Conservation (phyloP, 2,329 filamentous ascomycete species). For the Neophaeococcomyces aloes region DNA sequence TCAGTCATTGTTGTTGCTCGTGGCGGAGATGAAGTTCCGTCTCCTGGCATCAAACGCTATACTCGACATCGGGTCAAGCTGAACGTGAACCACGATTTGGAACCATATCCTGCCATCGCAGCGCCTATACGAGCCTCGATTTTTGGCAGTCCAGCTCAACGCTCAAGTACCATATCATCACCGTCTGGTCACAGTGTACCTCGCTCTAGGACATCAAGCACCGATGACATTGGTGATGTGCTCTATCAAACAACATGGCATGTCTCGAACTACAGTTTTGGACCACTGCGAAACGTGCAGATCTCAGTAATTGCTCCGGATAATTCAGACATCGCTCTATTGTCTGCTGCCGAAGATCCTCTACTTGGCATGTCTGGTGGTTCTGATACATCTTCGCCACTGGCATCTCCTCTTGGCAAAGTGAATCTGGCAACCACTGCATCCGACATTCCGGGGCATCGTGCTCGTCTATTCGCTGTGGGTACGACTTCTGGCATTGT, state of each 20-base stretch:
- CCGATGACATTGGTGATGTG: slow-evolving; percentile 26
- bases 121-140: slow-evolving; percentile 32
- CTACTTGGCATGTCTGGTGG: slow-evolving; percentile 49
- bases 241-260: slow-evolving; percentile 54
- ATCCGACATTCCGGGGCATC: slow-evolving; percentile 68
- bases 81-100: slow-evolving; percentile 19
- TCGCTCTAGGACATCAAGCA: slow-evolving; percentile 26
- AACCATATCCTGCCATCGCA: slow-evolving; percentile 19
- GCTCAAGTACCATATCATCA: slow-evolving; percentile 8
- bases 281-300: slow-evolving; percentile 46
- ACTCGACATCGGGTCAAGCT: slow-evolving; percentile 42
- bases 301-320: slow-evolving; percentile 66
- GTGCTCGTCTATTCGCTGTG: slow-evolving; percentile 67
- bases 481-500: slow-evolving; percentile 72
- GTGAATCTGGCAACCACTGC: slow-evolving; percentile 29
- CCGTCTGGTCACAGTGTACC: slow-evolving; percentile 22
- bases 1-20: slow-evolving; percentile 62
- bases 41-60: slow-evolving; percentile 46
- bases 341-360: slow-evolving; percentile 70
- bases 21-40: slow-evolving; percentile 52
- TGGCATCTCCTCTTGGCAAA: slow-evolving; percentile 43
- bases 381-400: slow-evolving; percentile 44
- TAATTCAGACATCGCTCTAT: slow-evolving; percentile 57
- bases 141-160: slow-evolving; percentile 29
- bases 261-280: slow-evolving; percentile 51